Evolutionary conservation across 1,284 basidiomycete species (phyloP).

Genomic region (Ceratobasidium sp.): DNA sequence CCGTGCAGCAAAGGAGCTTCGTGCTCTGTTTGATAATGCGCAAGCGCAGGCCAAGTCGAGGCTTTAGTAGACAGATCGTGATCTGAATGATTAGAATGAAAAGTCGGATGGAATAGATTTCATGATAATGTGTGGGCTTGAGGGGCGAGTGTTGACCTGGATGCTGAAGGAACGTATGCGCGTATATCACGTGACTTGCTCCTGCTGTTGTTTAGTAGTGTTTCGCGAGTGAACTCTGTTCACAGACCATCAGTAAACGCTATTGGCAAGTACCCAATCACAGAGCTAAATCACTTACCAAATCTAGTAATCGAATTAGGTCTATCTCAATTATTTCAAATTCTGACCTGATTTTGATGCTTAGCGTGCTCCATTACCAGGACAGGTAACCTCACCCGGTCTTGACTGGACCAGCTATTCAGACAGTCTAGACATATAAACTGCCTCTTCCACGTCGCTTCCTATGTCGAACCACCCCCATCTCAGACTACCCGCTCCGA

Average conservation of each 20-base stretch:
- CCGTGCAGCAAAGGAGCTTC: constrained; percentile 73
- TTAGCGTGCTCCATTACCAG: neutral
- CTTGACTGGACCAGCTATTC: neutral
- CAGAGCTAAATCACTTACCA: neutral
- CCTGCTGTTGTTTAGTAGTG: neutral
- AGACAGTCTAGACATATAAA: neutral
- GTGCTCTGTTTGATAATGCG: constrained; percentile 61
- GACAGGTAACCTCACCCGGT: neutral
- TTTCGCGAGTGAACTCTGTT: neutral
- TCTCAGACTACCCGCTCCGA: neutral
- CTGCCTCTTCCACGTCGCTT: neutral
- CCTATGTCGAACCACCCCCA: neutral
- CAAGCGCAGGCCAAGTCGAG: constrained; percentile 51
- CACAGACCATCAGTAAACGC: neutral
- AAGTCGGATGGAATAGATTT: too few species aligned
- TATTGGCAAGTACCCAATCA: neutral
- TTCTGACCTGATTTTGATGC: too few species aligned
- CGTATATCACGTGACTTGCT: neutral
- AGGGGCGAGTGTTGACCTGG: too few species aligned
- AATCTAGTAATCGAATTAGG: neutral
- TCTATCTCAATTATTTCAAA: too few species aligned
- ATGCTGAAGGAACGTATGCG: too few species aligned
- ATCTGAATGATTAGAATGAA: too few species aligned
- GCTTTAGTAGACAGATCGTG: constrained; percentile 47
- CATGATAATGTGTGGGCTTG: too few species aligned